These are phyloP conservation scores for Nemania sp. DNA, from an alignment of 2,329 filamentous ascomycete genomes.

Conservation along the genomic window DNA sequence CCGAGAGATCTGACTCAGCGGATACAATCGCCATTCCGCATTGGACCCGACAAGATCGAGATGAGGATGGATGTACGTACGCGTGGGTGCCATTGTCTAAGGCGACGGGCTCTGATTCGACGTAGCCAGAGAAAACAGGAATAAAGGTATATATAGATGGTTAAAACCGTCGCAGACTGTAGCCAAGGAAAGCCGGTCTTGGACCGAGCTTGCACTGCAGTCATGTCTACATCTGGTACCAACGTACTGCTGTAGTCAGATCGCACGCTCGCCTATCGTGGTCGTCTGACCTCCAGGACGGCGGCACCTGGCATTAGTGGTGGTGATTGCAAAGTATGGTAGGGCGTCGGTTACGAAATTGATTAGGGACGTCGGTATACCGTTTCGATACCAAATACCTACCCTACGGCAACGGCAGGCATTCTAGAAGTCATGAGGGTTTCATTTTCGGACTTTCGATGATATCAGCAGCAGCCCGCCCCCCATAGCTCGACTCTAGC, in stretches of 20 bases:
- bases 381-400: too few relatives aligned
- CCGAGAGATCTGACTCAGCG: slow-evolving; percentile 25
- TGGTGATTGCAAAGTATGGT: background rate
- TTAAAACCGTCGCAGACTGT: slow-evolving; percentile 8
- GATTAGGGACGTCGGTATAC: background rate
- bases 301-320: slow-evolving; percentile 31
- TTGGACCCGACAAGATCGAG: slow-evolving; percentile 8
- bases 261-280: slow-evolving; percentile 21
- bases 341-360: background rate
- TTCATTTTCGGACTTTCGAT: slow-evolving; percentile 1
- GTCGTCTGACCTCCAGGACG: slow-evolving; percentile 31
- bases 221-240: slow-evolving; percentile 29
- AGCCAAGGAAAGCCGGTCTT: slow-evolving; percentile 10
- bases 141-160: background rate
- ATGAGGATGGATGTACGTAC: slow-evolving; percentile 10
- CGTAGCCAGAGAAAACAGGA: background rate
- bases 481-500: background rate
- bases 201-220: slow-evolving; percentile 21
- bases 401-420: too few relatives aligned
- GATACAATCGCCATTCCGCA: slow-evolving; percentile 12
- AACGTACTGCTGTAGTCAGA: slow-evolving; percentile 18
- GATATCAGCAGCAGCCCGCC: slow-evolving; percentile 14
- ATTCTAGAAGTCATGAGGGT: slow-evolving; percentile 10
- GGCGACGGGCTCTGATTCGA: slow-evolving; percentile 18
- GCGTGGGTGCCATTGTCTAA: background rate